phyloP scores from a whole-genome alignment of 73 alveolate species.

The Tetrahymena elliotti region DNA sequence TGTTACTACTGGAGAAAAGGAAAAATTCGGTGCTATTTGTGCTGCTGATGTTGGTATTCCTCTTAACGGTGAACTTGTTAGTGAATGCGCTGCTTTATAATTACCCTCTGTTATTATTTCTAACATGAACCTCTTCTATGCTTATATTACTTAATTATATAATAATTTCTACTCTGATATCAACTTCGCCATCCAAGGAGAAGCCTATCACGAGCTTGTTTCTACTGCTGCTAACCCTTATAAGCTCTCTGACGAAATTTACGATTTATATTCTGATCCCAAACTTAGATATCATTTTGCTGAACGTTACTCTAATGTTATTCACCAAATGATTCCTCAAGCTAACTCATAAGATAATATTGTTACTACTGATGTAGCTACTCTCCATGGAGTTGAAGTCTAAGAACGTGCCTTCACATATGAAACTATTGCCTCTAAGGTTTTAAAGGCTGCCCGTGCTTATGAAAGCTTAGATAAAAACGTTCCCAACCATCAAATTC shows the following conservation, averaged over 20 bases:
- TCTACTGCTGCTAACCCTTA: conserved; percentile 24
- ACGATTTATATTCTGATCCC: conserved; percentile 36
- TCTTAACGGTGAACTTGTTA: conserved; percentile 15
- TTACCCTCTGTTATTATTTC: conserved; percentile 35
- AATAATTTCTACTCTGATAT: conserved; percentile 22
- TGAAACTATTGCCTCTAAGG: conserved; percentile 8
- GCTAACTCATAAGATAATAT: background rate
- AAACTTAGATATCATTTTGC: conserved; percentile 37
- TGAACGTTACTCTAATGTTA: conserved; percentile 3
- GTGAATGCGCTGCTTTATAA: conserved; percentile 44
- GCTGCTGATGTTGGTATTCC: conserved; percentile 41
- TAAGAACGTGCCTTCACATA: conserved; percentile 7
- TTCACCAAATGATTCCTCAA: conserved; percentile 5
- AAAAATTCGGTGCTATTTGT: conserved; percentile 27
- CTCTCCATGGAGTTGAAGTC: conserved; percentile 9
- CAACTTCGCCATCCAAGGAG: conserved; percentile 23
- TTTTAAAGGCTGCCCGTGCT: conserved; percentile 24
- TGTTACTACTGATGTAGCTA: background rate
- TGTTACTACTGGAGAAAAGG: conserved; percentile 2
- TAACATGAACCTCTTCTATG: background rate
- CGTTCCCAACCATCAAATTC: background rate
- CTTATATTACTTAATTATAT: conserved; percentile 24
- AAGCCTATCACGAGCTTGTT: conserved; percentile 11
- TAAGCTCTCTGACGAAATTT: conserved; percentile 20
- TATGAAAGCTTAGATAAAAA: conserved; percentile 10